Percentiles rank a stretch among this genome's conserved stretches.
phyloP scores from a whole-genome alignment of 768 basidiomycete species.

The Hygrocybe punicea region DNA sequence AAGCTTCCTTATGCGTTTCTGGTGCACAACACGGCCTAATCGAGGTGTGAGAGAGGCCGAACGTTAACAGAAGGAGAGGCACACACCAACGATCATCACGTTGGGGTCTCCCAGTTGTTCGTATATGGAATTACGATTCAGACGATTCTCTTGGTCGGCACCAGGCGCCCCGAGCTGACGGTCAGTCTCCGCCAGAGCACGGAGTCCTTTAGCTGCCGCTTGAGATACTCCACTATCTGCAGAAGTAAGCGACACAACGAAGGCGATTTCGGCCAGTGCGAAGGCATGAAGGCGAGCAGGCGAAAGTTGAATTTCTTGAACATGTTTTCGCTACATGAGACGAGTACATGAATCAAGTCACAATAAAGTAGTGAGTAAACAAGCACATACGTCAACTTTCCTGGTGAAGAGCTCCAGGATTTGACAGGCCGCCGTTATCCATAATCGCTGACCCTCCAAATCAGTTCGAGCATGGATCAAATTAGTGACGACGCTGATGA shows the following conservation, averaged over 20 bases:
- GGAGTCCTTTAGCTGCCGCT: conserved; percentile 64
- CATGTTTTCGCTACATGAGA: conserved; percentile 39
- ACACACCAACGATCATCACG: conserved; percentile 63
- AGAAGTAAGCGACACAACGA: conserved; percentile 68
- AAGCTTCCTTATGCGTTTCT: conserved; percentile 74
- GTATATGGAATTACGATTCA: conserved; percentile 69
- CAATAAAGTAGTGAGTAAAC: neutral
- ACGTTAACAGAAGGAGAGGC: neutral
- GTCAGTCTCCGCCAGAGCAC: conserved; percentile 65
- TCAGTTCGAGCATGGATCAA: conserved; percentile 60
- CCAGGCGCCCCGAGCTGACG: conserved; percentile 56
- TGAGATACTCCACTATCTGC: conserved; percentile 64
- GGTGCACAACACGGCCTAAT: conserved; percentile 71
- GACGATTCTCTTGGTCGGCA: conserved; percentile 57
- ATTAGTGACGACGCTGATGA: conserved; percentile 53
- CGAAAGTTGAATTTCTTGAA: conserved; percentile 49
- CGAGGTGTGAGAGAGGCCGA: conserved; percentile 8
- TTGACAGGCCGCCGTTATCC: conserved; percentile 62
- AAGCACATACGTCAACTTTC: conserved; percentile 43
- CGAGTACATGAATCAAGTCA: neutral
- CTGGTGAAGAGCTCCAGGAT: conserved; percentile 54
- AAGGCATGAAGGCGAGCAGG: conserved; percentile 59
- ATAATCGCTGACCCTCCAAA: conserved; percentile 60
- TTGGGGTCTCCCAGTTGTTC: conserved; percentile 78
- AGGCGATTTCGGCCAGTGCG: conserved; percentile 66